Evolutionary conservation across 805 yeast genomes (phyloP).

Genomic region (Zygosaccharomyces gambellarensis): DNA sequence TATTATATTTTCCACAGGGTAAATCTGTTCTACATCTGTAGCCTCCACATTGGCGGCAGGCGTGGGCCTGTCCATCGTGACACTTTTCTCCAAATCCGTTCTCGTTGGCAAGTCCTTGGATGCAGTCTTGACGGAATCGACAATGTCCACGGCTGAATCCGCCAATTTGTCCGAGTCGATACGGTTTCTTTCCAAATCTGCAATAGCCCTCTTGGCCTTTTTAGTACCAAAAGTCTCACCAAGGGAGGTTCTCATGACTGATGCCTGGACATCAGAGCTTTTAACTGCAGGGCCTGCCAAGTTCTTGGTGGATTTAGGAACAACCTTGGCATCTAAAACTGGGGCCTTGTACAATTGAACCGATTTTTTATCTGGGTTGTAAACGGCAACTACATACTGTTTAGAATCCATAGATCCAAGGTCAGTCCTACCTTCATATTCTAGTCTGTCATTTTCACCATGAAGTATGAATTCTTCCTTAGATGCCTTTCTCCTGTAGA

Average conservation of each 20-base stretch:
- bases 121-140: constrained; percentile 67
- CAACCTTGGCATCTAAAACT: constrained; percentile 55
- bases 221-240: constrained; percentile 98
- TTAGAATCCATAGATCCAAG: constrained; percentile 35
- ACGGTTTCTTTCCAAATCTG: constrained; percentile 73
- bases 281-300: constrained; percentile 60
- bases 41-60: constrained; percentile 76
- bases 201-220: constrained; percentile 87
- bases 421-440: constrained; percentile 58
- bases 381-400: constrained; percentile 69
- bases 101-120: constrained; percentile 73
- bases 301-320: constrained; percentile 54
- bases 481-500: constrained; percentile 45
- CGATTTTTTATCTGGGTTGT: constrained; percentile 60
- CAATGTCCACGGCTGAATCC: constrained; percentile 70
- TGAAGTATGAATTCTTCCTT: constrained; percentile 51
- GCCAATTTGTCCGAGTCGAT: constrained; percentile 80
- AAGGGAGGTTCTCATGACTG: constrained; percentile 69
- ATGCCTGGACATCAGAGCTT: constrained; percentile 44
- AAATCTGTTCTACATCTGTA: constrained; percentile 75
- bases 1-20: constrained; percentile 67
- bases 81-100: constrained; percentile 52
- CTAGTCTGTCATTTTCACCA: constrained; percentile 72
- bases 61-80: constrained; percentile 71
- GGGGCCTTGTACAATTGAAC: constrained; percentile 65